phyloP scores from a whole-genome alignment of 2,329 filamentous ascomycete genomes.

The Xylariaceae sp. region DNA sequence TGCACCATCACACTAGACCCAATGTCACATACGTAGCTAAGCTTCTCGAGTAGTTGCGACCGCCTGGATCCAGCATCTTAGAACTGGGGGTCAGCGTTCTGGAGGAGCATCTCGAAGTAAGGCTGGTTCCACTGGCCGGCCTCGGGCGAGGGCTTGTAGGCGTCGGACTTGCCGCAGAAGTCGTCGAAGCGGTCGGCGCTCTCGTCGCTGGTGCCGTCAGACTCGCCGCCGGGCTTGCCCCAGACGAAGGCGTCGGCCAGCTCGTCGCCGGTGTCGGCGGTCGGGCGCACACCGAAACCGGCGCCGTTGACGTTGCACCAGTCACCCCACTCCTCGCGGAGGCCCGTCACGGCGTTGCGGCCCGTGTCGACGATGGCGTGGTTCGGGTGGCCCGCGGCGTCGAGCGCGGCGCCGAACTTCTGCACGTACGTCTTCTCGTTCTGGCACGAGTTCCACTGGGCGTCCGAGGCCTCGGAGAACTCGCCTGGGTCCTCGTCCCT shows the following conservation, averaged over 20 bases:
- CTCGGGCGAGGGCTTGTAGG: slow-evolving; percentile 68
- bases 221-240: slow-evolving; percentile 64
- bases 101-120: slow-evolving; percentile 61
- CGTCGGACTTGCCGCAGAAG: slow-evolving; percentile 57
- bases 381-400: slow-evolving; percentile 48
- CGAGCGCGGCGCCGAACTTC: slow-evolving; percentile 69
- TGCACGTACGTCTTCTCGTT: slow-evolving; percentile 61
- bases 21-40: neutral
- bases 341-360: slow-evolving; percentile 51
- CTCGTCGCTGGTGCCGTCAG: slow-evolving; percentile 44
- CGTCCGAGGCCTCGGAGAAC: slow-evolving; percentile 41
- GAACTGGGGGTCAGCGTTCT: slow-evolving; percentile 58
- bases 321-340: slow-evolving; percentile 56
- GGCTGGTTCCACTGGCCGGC: slow-evolving; percentile 72
- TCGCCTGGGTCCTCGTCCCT: slow-evolving; percentile 38
- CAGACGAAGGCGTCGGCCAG: slow-evolving; percentile 64
- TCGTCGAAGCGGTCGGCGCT: slow-evolving; percentile 52
- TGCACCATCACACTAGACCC: slow-evolving; percentile 14
- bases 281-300: slow-evolving; percentile 61
- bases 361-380: slow-evolving; percentile 41
- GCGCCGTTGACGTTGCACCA: slow-evolving; percentile 65
- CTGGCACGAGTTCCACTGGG: slow-evolving; percentile 52
- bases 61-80: slow-evolving; percentile 17
- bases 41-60: neutral
- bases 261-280: slow-evolving; percentile 54